Base-by-base conservation (phyloP, 208 protist species). In the Acanthamoeba sp. region DNA sequence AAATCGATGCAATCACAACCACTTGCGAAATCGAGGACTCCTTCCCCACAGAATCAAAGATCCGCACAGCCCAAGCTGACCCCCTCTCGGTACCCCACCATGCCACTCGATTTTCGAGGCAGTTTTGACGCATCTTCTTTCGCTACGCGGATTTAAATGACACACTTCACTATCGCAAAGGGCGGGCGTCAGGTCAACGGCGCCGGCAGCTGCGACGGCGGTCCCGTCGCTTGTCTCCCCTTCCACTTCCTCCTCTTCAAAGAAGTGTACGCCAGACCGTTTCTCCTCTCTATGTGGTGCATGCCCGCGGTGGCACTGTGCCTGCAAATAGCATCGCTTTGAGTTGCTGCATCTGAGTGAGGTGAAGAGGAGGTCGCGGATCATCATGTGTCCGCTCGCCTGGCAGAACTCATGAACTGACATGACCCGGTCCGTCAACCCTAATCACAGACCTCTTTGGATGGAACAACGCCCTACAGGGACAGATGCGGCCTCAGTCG, bases 401-500 rank as follows among this genome's bases (percentile, higher is more conserved):
- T 59, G 27, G n/a, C n/a, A n/a, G n/a, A n/a, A n/a, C 48, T 55
- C 48, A 55, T 20, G 48, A 55, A 1, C 48, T 55, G 48, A 55
- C 48, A n/a, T n/a, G n/a, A n/a, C n/a, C n/a, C 16, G 48, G 14
- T 55, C 16, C 48, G 14, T 20, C 48, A 55, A 50, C 32, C 10
- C 20, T 14, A 7, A 10, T 7, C 6, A 20, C 52, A 90, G 84
- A 69, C n/a, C 32, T 59, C 7, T 90, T 90, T 24, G 84, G 84
- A 20, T 90, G 84, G 84, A 90, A 90, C 84, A 90, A 90, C 38
- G 84, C 84, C 12, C 52, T 71, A 24, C 84, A 90, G 57, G 84
- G 84, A 7, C 84, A 90, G 84, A 40, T 90, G 42, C 48, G 84
- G 32, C 84, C 84, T 5, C n/a, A 90, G 38, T 34, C 16, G 22